Evolutionary conservation across 2,329 filamentous ascomycete species (phyloP), one percentile per base, ranked within the genome.

Genomic region (Trichoderma sp.): DNA sequence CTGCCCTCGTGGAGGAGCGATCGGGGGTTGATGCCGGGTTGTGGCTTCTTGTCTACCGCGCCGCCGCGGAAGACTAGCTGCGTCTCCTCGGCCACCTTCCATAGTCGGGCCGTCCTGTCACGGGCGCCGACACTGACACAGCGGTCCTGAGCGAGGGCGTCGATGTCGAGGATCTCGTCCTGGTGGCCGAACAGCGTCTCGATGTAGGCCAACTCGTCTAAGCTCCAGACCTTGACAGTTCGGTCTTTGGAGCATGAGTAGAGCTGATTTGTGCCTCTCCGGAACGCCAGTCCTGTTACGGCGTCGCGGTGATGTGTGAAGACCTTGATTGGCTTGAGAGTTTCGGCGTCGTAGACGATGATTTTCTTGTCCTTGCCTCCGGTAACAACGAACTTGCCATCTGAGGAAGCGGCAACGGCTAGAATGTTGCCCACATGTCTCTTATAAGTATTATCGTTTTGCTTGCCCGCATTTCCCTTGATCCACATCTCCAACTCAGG

Each of bases 161-260:
- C 93, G 73, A 99, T 91, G 81, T 95, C 94, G 50, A 96, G 89
- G 6, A 98, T 93, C 78, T 94, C 90, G 82, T 98, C 96, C 82
- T 98, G 96, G 85, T 99, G 97, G 62, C 97, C 97, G 82, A 98
- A 98, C 0, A 99, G 88, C 0, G 96, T 98, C 84, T 99, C 97
- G 35, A 98, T 91, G 81, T 98, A 99, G 63, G 96, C 95, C 77
- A 98, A 89, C 83, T 97, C 95, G 79, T 98, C 93, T 60, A 98
- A 87, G 79, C 93, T 96, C 95, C 96, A 99, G 38, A 97, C 93
- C 84, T 98, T 98, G 82, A 99, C 93, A 3, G 96, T 98, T 59
- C 97, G 91, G 84, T 99, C 97, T 81, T 93, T 94, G 72, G 94
- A 97, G 75, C 93, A 93, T 4, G 95, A 97, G 86, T 97, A 99